phyloP scores from a whole-genome alignment of 805 yeast species.

The Ogataea wickerhamii region DNA sequence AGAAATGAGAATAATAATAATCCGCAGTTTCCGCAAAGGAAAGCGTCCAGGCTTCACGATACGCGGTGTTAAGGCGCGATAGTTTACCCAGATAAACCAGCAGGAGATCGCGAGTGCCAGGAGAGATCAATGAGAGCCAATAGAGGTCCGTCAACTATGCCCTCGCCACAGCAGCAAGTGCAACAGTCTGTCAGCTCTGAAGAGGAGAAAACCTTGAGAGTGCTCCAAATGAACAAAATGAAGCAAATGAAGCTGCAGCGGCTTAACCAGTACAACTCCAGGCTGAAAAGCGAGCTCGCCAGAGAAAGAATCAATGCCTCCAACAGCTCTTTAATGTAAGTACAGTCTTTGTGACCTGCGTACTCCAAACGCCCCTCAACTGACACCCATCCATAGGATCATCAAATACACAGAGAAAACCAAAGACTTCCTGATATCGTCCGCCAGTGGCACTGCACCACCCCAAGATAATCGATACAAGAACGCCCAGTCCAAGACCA shows the following conservation, averaged over 20 bases:
- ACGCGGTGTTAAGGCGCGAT: too few species aligned
- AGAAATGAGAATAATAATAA: background rate
- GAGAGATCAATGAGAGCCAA: background rate
- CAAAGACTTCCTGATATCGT: conserved; percentile 46
- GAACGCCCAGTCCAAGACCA: conserved; percentile 19
- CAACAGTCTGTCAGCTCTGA: conserved; percentile 12
- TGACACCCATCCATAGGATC: too few species aligned
- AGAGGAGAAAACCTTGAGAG: conserved; percentile 18
- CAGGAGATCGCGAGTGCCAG: background rate
- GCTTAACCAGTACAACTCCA: conserved; percentile 52
- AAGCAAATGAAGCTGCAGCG: conserved; percentile 55
- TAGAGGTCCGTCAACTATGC: background rate
- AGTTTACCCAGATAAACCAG: too few species aligned
- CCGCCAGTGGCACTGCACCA: conserved; percentile 39
- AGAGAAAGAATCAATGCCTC: conserved; percentile 63
- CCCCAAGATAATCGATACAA: conserved; percentile 35
- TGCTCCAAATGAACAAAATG: conserved; percentile 41
- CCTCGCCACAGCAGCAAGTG: conserved; percentile 4
- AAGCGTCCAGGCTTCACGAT: too few species aligned
- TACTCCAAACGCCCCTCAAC: too few species aligned
- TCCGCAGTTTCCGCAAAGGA: background rate
- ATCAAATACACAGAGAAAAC: conserved; percentile 42
- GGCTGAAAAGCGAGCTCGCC: conserved; percentile 47
- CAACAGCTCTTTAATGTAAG: conserved; percentile 46
- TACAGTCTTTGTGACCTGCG: too few species aligned